A percentile compares a stretch with the other conserved stretches of the same genome.
These are phyloP conservation scores for Rhodotorula graminis DNA, from an alignment of 768 basidiomycete species.

Conservation along the genomic window DNA sequence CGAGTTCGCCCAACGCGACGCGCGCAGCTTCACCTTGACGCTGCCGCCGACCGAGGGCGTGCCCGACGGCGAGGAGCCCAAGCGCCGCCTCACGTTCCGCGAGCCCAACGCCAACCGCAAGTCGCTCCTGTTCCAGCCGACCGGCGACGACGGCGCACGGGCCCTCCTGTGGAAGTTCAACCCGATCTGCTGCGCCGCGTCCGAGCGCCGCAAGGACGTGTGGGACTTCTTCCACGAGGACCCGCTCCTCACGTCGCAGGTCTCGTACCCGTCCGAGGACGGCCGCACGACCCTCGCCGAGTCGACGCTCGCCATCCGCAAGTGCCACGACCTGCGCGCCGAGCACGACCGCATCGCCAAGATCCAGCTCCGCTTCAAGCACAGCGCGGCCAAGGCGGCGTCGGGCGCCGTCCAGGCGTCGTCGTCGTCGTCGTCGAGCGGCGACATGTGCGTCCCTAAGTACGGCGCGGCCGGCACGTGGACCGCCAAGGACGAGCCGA, in stretches of 20 bases:
- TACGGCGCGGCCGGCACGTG: slow-evolving; percentile 36
- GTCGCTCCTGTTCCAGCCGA: slow-evolving; percentile 34
- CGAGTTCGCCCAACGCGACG: slow-evolving; percentile 37
- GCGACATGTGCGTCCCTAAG: slow-evolving; percentile 14
- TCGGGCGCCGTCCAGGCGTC: neutral
- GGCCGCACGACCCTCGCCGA: slow-evolving; percentile 37
- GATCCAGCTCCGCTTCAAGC: slow-evolving; percentile 6
- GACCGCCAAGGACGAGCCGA: slow-evolving; percentile 30
- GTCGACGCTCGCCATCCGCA: slow-evolving; percentile 38
- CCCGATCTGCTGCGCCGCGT: slow-evolving; percentile 37
- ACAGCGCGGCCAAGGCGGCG: slow-evolving; percentile 4
- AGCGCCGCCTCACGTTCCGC: slow-evolving; percentile 33
- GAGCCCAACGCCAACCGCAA: slow-evolving; percentile 17
- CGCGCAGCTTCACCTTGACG: slow-evolving; percentile 39
- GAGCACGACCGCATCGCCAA: slow-evolving; percentile 37
- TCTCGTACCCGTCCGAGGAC: slow-evolving; percentile 39
- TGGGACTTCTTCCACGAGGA: slow-evolving; percentile 41
- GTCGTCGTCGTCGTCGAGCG: neutral
- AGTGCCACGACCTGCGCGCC: slow-evolving; percentile 35
- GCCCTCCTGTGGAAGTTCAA: slow-evolving; percentile 41
- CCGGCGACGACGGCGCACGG: slow-evolving; percentile 30
- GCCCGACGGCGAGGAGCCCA: slow-evolving; percentile 37
- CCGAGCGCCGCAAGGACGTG: slow-evolving; percentile 26
- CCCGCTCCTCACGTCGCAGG: slow-evolving; percentile 41
- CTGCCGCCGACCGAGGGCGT: slow-evolving; percentile 39